A percentile compares a stretch with the other conserved stretches of the same genome.
These are phyloP conservation scores for Nicotiana sylvestris DNA, from an alignment of 257 asterid species.

Conservation along the genomic window DNA sequence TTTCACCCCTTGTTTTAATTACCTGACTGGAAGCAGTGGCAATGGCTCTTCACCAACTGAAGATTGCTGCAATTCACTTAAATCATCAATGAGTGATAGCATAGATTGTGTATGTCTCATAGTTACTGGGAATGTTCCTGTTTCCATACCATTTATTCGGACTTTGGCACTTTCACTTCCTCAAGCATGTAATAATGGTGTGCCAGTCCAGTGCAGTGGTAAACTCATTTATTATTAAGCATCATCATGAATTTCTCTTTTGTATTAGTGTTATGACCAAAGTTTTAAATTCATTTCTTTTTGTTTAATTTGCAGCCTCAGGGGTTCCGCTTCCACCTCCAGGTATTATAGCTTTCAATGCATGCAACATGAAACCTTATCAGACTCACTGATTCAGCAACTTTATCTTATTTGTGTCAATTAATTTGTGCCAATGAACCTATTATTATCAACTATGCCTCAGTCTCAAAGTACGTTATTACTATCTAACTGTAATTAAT, in stretches of 20 bases:
- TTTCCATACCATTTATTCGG: constrained; percentile 53
- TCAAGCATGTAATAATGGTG: constrained; percentile 38
- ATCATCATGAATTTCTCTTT: background rate
- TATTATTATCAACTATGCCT: background rate
- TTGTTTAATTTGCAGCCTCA: constrained; percentile 43
- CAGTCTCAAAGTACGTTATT: background rate
- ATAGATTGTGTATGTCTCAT: constrained; percentile 65
- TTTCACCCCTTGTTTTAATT: constrained; percentile 63
- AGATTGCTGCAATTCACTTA: constrained; percentile 57
- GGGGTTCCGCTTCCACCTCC: constrained; percentile 78
- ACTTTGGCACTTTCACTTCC: constrained; percentile 55
- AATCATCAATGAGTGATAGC: constrained; percentile 39
- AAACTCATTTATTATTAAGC: background rate
- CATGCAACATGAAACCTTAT: background rate
- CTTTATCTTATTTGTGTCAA: background rate
- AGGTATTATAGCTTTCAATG: constrained; percentile 33
- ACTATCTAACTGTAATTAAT: background rate
- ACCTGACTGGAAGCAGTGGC: constrained; percentile 59
- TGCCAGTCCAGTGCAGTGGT: constrained; percentile 71
- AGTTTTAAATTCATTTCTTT: background rate
- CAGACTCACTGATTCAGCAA: background rate
- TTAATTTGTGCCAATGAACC: background rate
- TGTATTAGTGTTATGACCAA: background rate
- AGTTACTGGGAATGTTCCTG: constrained; percentile 68
- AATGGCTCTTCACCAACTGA: constrained; percentile 43